Evolutionary conservation across 2,329 filamentous ascomycete species (phyloP).

Genomic region (Aspergillus neotritici): DNA sequence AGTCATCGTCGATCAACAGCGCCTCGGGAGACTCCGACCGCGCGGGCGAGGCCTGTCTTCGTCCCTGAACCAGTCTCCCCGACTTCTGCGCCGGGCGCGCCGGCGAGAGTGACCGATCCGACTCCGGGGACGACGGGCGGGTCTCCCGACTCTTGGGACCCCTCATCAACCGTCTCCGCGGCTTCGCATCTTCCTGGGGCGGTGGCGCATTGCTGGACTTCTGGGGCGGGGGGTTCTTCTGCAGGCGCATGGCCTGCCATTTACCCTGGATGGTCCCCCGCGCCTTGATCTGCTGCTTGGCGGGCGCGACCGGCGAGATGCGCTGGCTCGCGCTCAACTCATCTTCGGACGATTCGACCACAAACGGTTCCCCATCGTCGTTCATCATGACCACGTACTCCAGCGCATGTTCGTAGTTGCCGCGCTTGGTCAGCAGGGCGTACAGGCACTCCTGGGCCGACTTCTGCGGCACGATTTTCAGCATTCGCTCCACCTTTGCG

Average conservation of each 20-base stretch:
- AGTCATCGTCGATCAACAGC: slow-evolving; percentile 44
- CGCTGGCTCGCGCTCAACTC: slow-evolving; percentile 29
- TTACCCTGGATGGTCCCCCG: slow-evolving; percentile 55
- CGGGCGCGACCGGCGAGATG: slow-evolving; percentile 23
- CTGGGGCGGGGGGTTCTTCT: slow-evolving; percentile 23
- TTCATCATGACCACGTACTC: slow-evolving; percentile 40
- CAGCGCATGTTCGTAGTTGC: slow-evolving; percentile 53
- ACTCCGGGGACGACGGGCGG: slow-evolving; percentile 24
- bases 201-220: slow-evolving; percentile 12
- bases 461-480: slow-evolving; percentile 43
- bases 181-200: slow-evolving; percentile 24
- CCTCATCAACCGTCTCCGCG: slow-evolving; percentile 36
- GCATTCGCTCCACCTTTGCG: slow-evolving; percentile 50
- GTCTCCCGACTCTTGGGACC: slow-evolving; percentile 29
- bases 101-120: slow-evolving; percentile 12
- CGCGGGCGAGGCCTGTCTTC: slow-evolving; percentile 31
- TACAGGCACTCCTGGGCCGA: slow-evolving; percentile 46
- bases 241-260: slow-evolving; percentile 46
- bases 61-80: slow-evolving; percentile 47
- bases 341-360: slow-evolving; percentile 35
- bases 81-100: slow-evolving; percentile 24
- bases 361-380: slow-evolving; percentile 20
- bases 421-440: slow-evolving; percentile 46
- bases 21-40: slow-evolving; percentile 32
- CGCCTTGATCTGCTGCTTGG: slow-evolving; percentile 51